Conservation (phyloP, 805 yeast genomes). For the Brettanomyces naardenensis region DNA sequence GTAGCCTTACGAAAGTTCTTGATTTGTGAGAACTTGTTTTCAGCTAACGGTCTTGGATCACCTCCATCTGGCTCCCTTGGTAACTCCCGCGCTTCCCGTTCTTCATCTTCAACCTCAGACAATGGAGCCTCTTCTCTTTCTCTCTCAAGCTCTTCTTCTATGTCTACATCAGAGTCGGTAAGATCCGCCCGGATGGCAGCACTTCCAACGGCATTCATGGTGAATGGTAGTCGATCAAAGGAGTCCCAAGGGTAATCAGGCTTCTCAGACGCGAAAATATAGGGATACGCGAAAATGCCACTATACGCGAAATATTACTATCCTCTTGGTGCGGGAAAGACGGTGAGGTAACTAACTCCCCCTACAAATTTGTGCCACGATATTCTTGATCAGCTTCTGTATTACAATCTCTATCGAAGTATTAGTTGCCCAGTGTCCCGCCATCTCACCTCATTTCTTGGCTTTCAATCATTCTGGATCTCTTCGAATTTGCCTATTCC, state of each 20-base stretch:
- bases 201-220: no score
- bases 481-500: conserved; percentile 1
- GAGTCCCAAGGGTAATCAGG: no score
- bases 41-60: background rate
- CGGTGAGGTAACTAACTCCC: no score
- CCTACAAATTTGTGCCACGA: no score
- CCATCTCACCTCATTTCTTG: background rate
- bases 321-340: no score
- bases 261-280: no score
- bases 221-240: no score
- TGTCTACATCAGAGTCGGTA: conserved; percentile 12
- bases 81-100: background rate
- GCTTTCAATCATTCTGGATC: background rate
- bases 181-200: no score
- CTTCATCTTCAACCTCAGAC: conserved; percentile 10
- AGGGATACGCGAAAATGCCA: background rate
- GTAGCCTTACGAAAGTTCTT: conserved; percentile 4
- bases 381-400: no score
- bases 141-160: conserved; percentile 18
- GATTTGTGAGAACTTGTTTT: conserved; percentile 1
- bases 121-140: conserved; percentile 12
- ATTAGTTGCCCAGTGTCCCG: background rate
- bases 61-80: background rate
- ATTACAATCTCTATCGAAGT: no score
- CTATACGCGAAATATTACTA: background rate